These are phyloP conservation scores for Lizonia empirigonia DNA, from an alignment of 2,329 filamentous ascomycete species.

Conservation along the genomic window DNA sequence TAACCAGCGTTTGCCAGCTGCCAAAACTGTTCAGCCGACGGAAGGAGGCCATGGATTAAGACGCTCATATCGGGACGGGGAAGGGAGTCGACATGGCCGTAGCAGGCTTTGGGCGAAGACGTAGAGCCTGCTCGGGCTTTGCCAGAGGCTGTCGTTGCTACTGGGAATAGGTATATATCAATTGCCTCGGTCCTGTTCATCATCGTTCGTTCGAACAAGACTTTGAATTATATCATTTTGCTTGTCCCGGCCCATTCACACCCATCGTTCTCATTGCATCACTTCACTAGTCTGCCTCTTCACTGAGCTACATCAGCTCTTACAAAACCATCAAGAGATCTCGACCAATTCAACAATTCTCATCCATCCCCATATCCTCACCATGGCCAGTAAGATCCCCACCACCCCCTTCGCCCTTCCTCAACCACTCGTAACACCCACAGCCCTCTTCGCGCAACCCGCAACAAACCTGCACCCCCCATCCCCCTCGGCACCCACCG, in stretches of 20 bases:
- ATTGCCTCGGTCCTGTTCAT: background rate
- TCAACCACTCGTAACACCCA: background rate
- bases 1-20: conserved; percentile 14
- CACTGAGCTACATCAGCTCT: too few species aligned
- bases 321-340: too few species aligned
- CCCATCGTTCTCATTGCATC: background rate
- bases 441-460: conserved; percentile 19
- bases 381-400: conserved; percentile 29
- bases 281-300: too few species aligned
- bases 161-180: background rate
- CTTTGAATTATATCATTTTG: background rate
- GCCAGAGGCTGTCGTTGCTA: background rate
- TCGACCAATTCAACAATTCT: background rate
- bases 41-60: background rate
- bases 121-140: conserved; percentile 12
- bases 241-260: background rate
- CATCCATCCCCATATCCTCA: background rate
- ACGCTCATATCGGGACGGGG: conserved; percentile 16
- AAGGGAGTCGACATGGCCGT: conserved; percentile 19
- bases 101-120: conserved; percentile 5
- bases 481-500: conserved; percentile 23
- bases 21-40: conserved; percentile 9
- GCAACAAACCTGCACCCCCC: conserved; percentile 1
- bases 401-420: background rate
- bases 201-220: background rate